Base-by-base conservation (phyloP, 495 filamentous ascomycete species). In the Xylaria longipes region DNA sequence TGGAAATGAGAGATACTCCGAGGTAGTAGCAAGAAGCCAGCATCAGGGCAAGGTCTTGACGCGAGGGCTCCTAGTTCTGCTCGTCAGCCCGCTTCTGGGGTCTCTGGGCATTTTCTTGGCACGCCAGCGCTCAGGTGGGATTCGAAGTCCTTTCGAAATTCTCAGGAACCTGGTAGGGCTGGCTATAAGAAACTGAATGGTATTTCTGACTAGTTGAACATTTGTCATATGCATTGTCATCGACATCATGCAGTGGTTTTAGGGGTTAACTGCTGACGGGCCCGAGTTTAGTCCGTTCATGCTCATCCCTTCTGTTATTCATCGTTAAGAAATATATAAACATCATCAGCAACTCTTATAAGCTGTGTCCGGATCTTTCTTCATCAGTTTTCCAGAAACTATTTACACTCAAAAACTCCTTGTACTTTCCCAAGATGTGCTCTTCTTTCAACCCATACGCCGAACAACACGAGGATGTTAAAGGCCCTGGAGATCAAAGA, bases 1-100 rank as follows among this genome's bases (percentile, higher is more conserved):
- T 80, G 91, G 92, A 37, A 97, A 97, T 74, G 91, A 96, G 83
- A 84, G 93, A 37, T 99, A 99, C 78, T 92, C 91, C 2, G 92
- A 97, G 71, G 92, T 98, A 3, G 84, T 92, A 33, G 84, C 80
- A 39, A 88, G 86, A 69, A 91, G 90, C 60, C 85, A 88, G 58
- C 80, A 85, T 58, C 96, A 99, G 81, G 90, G 91, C 7, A 79
- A 79, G 70, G 78, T 94, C 14, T 79, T 94, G 56, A 70, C 86
- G 71, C 77, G 79, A 2, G 75, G 77, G 2, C 66, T 83, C 37
- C 63, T 73, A 2, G 66, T 75, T 9, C 68, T 77, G 12, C 70
- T 82, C 0, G 72, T 81, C 5, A 71, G 81, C 31, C 77, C 82
- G 1, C 17, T 83, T 29, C 73, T 77, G 0, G 75, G 75, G 2